Conservation (phyloP, 2,329 filamentous ascomycete genomes). For the Nemania sp. region DNA sequence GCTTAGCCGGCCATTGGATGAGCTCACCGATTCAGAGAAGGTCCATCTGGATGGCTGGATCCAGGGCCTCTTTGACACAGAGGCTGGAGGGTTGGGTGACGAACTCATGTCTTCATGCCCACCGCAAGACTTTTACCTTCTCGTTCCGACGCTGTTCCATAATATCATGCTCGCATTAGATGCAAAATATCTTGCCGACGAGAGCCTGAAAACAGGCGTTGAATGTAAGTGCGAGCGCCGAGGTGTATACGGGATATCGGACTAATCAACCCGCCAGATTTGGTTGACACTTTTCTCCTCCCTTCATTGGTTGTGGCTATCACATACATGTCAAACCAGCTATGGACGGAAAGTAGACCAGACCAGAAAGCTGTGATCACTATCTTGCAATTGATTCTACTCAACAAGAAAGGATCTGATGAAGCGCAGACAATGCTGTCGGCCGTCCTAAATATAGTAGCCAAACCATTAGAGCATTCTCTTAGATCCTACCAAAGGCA, state of each 20-base stretch:
- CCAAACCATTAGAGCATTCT: constrained; percentile 74
- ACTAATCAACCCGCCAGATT: constrained; percentile 59
- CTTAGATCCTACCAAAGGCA: constrained; percentile 75
- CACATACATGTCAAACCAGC: constrained; percentile 76
- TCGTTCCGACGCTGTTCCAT: constrained; percentile 81
- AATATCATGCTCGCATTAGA: constrained; percentile 79
- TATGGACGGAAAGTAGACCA: constrained; percentile 71
- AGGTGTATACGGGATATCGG: constrained; percentile 37
- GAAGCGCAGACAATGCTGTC: constrained; percentile 79
- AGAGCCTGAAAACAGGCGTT: constrained; percentile 78
- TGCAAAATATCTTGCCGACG: constrained; percentile 73
- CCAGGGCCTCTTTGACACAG: constrained; percentile 79
- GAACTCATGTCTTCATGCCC: constrained; percentile 85
- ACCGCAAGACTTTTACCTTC: constrained; percentile 83
- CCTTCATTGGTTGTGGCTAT: constrained; percentile 81
- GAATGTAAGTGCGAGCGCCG: constrained; percentile 69
- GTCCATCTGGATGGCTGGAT: constrained; percentile 80
- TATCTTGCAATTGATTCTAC: constrained; percentile 78
- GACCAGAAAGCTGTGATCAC: constrained; percentile 77
- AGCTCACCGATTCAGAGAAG: constrained; percentile 73
- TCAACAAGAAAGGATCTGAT: constrained; percentile 75
- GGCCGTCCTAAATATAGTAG: constrained; percentile 77
- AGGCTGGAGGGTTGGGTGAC: constrained; percentile 79
- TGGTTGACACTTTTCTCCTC: constrained; percentile 84
- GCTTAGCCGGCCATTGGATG: constrained; percentile 66